These are phyloP conservation scores for Lentinula sp. DNA, from an alignment of 768 basidiomycete genomes.

Conservation along the genomic window DNA sequence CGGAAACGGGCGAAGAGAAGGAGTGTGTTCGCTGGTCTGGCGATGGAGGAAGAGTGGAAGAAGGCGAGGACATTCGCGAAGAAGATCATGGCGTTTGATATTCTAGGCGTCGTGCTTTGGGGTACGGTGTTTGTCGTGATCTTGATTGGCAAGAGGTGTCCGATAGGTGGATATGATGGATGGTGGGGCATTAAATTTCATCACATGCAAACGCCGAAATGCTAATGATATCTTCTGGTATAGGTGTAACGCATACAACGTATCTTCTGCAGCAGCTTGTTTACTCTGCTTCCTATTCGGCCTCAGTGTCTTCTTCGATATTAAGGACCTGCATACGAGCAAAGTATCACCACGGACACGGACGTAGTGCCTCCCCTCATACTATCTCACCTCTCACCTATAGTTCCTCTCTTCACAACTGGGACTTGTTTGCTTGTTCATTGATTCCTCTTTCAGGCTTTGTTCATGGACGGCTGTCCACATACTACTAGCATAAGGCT, in stretches of 20 bases:
- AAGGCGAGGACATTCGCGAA: conserved; percentile 46
- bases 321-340: conserved; percentile 59
- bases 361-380: conserved; percentile 17
- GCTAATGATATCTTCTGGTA: conserved; percentile 5
- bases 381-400: neutral
- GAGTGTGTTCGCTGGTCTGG: conserved; percentile 53
- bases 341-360: conserved; percentile 59
- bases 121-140: conserved; percentile 54
- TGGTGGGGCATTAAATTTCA: conserved; percentile 35
- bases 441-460: neutral
- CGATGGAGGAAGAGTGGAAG: conserved; percentile 61
- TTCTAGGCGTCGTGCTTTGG: conserved; percentile 44
- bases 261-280: conserved; percentile 57
- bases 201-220: neutral
- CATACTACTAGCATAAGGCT: too few species aligned
- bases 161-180: conserved; percentile 53
- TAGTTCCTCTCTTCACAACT: neutral
- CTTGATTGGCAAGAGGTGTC: conserved; percentile 56
- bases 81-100: conserved; percentile 47
- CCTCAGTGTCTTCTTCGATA: conserved; percentile 54
- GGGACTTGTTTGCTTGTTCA: neutral
- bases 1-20: conserved; percentile 30
- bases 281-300: conserved; percentile 50
- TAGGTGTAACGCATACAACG: conserved; percentile 71
- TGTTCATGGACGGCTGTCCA: too few species aligned